Base-by-base conservation (phyloP, 2,329 filamentous ascomycete species). In the Gremmenia infestans region DNA sequence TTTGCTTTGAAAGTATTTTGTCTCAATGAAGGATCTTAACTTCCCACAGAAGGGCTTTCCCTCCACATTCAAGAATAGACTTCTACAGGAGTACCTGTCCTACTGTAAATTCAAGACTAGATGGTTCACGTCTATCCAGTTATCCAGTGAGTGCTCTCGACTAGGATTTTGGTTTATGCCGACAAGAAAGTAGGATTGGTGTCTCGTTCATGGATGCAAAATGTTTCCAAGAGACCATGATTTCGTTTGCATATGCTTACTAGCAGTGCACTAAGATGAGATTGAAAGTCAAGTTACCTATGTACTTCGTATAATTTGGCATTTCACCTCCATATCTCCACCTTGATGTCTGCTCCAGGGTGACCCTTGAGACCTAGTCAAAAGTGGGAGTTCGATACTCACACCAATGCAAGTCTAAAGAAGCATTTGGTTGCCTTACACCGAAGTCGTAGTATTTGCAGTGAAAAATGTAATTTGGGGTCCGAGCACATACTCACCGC, bases 201-300 rank as follows among this genome's bases (percentile, higher is more conserved):
- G 70, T 89, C 11, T 76, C 76, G 7, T 88, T 89, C 63, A 72
- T 87, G 47, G 87, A 85, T 0, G 70, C 70, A 2, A 76, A 76
- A 49, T 89, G 81, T 73, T 80, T 76, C 37, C 86, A 89, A 68
- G 80, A 79, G 63, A 75, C 70, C 32, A 65, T 90, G 61, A 81
- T 89, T 55, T 81, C 80, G 0, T 78, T 84, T 65, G 86, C 85
- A 6, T 88, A 86, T 73, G 85, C 82, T 4, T 88, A 83, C 70
- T 86, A 90, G 73, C 65, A 67, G 39, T 45, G 56, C 15, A 67
- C 78, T 2, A 69, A 71, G 63, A 72, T 76, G 11, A 71, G 81
- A 49, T 63, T 70, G 42, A 74, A 73, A 57, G 70, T 80, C 1
- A 71, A 74, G 68, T 77, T 78, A 32, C 78, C 78, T 59, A 48